Percentiles rank a stretch among this genome's conserved stretches.
Evolutionary conservation across 306 rosid genomes (phyloP).

Genomic region (Medicago ruthenica): DNA sequence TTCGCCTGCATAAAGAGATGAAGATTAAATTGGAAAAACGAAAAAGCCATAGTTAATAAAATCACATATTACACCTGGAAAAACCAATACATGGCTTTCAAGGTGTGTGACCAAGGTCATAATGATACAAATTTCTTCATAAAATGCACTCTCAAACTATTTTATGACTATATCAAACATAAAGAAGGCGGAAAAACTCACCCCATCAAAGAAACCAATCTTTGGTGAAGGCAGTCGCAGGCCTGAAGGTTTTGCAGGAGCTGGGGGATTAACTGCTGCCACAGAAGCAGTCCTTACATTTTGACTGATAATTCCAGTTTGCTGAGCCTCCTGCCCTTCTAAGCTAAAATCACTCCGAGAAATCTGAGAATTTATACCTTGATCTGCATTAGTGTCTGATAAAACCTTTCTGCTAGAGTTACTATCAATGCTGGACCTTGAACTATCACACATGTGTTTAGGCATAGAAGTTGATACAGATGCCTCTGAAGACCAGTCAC

Average conservation of each 20-base stretch:
- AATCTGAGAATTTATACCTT: slow-evolving; percentile 47
- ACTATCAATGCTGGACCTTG: slow-evolving; percentile 72
- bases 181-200: slow-evolving; percentile 49
- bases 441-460: slow-evolving; percentile 54
- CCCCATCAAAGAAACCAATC: slow-evolving; percentile 98
- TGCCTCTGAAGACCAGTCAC: slow-evolving; percentile 92
- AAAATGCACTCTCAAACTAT: slow-evolving; percentile 25
- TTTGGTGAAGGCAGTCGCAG: slow-evolving; percentile 89
- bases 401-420: slow-evolving; percentile 56
- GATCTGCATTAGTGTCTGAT: slow-evolving; percentile 51
- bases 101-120: slow-evolving; percentile 30
- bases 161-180: slow-evolving; percentile 33
- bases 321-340: slow-evolving; percentile 53
- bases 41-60: slow-evolving; percentile 17
- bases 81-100: slow-evolving; percentile 25
- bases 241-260: slow-evolving; percentile 72
- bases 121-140: slow-evolving; percentile 11
- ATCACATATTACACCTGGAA: slow-evolving; percentile 24
- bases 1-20: slow-evolving; percentile 57
- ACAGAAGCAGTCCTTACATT: slow-evolving; percentile 46
- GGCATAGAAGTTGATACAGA: slow-evolving; percentile 61
- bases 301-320: slow-evolving; percentile 44
- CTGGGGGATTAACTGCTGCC: slow-evolving; percentile 52
- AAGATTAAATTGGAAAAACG: slow-evolving; percentile 21
- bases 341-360: slow-evolving; percentile 39